Evolutionary conservation across 1,139 yeast genomes (phyloP).

Genomic region (Pichia sp.): DNA sequence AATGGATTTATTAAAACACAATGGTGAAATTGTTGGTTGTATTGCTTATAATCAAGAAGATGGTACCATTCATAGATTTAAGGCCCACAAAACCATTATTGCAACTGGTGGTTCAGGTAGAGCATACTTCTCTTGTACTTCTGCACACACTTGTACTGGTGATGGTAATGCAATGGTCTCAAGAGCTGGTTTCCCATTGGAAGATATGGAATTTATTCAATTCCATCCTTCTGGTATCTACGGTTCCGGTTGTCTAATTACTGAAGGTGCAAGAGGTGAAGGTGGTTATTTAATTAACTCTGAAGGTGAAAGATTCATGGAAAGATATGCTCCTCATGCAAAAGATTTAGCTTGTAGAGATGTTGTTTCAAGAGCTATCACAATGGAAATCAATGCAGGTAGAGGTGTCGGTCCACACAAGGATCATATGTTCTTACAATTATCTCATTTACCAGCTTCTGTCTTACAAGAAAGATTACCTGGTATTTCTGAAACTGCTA

Average conservation of each 20-base stretch:
- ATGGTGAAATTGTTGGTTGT: slow-evolving; percentile 95
- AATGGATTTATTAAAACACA: slow-evolving; percentile 87
- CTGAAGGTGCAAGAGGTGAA: slow-evolving; percentile 99
- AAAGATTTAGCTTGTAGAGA: slow-evolving; percentile 98
- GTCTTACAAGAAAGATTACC: slow-evolving; percentile 95
- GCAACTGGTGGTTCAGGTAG: slow-evolving; percentile 99
- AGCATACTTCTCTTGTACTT: slow-evolving; percentile 97
- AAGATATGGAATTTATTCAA: slow-evolving; percentile 96
- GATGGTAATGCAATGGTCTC: slow-evolving; percentile 98
- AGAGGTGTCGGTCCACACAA: slow-evolving; percentile 97
- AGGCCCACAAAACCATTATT: slow-evolving; percentile 90
- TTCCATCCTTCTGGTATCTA: slow-evolving; percentile 99
- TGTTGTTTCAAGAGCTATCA: slow-evolving; percentile 96
- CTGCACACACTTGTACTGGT: slow-evolving; percentile 99
- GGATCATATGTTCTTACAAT: slow-evolving; percentile 93
- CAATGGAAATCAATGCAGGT: slow-evolving; percentile 97
- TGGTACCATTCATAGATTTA: slow-evolving; percentile 96
- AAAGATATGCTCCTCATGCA: slow-evolving; percentile 98
- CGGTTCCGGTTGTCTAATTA: slow-evolving; percentile 97
- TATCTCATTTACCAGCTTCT: slow-evolving; percentile 87
- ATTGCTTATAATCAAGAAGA: slow-evolving; percentile 98
- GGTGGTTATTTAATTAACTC: slow-evolving; percentile 95
- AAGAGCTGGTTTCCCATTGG: slow-evolving; percentile 96
- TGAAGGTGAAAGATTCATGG: slow-evolving; percentile 99
- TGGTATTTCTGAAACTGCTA: slow-evolving; percentile 98